A percentile compares a stretch with the other conserved stretches of the same genome.
Conservation (phyloP, 805 yeast genomes). For the Gaillardinia entomophila region DNA sequence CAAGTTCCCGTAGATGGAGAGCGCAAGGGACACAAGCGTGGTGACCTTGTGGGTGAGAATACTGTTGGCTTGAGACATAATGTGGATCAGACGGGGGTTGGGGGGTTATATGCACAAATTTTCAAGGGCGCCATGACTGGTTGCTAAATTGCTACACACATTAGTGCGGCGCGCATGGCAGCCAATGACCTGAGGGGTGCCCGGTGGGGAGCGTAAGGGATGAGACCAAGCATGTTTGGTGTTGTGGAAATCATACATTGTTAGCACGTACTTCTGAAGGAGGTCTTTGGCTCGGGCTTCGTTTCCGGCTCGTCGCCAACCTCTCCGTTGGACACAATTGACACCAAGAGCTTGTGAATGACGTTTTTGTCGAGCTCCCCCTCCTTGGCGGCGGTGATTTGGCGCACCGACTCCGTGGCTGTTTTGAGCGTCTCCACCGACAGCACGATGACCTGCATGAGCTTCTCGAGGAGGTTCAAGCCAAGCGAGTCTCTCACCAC, state of each 20-base stretch:
- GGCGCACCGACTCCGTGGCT: constrained; percentile 39
- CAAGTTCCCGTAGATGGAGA: constrained; percentile 52
- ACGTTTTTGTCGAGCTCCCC: constrained; percentile 23
- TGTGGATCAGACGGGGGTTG: too few species aligned
- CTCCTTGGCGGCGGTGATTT: constrained; percentile 10
- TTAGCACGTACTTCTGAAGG: too few species aligned
- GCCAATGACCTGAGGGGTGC: too few species aligned
- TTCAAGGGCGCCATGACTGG: too few species aligned
- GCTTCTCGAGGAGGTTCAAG: constrained; percentile 31
- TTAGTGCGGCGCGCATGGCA: too few species aligned
- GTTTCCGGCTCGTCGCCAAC: constrained; percentile 32
- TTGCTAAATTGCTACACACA: too few species aligned
- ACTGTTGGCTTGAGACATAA: constrained; percentile 3
- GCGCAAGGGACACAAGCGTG: constrained; percentile 47
- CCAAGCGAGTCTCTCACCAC: constrained; percentile 73
- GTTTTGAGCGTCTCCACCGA: constrained; percentile 47
- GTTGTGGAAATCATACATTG: too few species aligned
- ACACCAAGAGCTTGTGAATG: constrained; percentile 44
- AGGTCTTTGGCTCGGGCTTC: constrained; percentile 13
- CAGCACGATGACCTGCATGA: constrained; percentile 56
- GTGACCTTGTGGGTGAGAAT: constrained; percentile 33
- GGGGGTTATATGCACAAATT: too few species aligned
- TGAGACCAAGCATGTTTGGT: too few species aligned
- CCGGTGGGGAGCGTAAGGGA: too few species aligned
- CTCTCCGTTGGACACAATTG: constrained; percentile 54